Conservation (phyloP, 768 basidiomycete species). For the Ramaria rubella region DNA sequence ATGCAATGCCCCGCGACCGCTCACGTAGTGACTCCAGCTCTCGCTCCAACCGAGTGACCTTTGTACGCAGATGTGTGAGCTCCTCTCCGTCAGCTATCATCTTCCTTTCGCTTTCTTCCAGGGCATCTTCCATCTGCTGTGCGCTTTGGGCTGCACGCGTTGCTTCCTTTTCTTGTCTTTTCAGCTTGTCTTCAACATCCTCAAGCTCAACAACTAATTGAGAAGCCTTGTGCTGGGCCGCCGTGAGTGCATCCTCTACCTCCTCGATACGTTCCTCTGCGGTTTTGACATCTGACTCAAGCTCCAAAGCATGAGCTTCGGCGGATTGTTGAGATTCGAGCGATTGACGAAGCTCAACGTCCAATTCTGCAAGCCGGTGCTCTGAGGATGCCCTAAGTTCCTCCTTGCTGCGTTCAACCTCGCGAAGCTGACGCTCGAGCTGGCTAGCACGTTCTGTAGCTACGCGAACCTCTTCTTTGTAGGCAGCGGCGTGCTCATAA, state of each 20-base stretch:
- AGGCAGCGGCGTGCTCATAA: slow-evolving; percentile 38
- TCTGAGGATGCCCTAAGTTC: slow-evolving; percentile 38
- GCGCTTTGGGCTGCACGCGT: slow-evolving; percentile 45
- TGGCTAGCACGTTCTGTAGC: slow-evolving; percentile 48
- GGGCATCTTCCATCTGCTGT: slow-evolving; percentile 66
- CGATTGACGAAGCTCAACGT: slow-evolving; percentile 17
- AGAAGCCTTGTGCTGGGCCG: slow-evolving; percentile 40
- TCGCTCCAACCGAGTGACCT: slow-evolving; percentile 7
- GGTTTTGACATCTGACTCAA: slow-evolving; percentile 52
- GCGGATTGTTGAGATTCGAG: slow-evolving; percentile 32
- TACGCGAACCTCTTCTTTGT: slow-evolving; percentile 49
- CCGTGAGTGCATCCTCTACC: slow-evolving; percentile 50
- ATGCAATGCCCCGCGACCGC: slow-evolving; percentile 18
- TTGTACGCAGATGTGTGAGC: slow-evolving; percentile 6
- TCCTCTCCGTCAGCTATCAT: slow-evolving; percentile 41
- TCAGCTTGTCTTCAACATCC: slow-evolving; percentile 41
- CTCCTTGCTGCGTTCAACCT: slow-evolving; percentile 37
- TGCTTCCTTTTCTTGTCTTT: slow-evolving; percentile 46
- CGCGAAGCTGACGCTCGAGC: slow-evolving; percentile 50
- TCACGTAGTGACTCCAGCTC: slow-evolving; percentile 1
- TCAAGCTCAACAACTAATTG: slow-evolving; percentile 40
- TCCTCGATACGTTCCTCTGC: slow-evolving; percentile 47
- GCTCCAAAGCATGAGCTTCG: slow-evolving; percentile 47
- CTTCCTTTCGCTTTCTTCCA: slow-evolving; percentile 68
- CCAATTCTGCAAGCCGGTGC: slow-evolving; percentile 20